These are phyloP conservation scores for Puccinia horiana DNA, from an alignment of 1,284 basidiomycete species.

Conservation along the genomic window DNA sequence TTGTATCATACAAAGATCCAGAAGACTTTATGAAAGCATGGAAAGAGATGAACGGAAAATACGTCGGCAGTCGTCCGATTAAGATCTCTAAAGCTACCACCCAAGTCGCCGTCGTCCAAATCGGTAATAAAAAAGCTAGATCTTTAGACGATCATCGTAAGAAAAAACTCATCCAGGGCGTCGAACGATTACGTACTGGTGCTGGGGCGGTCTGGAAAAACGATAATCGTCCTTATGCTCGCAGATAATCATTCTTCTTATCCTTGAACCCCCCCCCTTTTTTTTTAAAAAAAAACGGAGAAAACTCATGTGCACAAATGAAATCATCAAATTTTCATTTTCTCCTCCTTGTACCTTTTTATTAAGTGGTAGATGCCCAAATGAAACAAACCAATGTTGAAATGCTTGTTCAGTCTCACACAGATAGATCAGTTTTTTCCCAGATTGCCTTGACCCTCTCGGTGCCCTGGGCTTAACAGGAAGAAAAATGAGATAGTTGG, in stretches of 20 bases:
- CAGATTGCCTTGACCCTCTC: too few species aligned
- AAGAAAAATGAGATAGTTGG: too few species aligned
- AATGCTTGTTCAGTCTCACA: too few species aligned
- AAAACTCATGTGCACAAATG: neutral
- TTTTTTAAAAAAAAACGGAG: neutral
- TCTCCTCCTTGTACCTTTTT: neutral
- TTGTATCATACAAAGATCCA: conserved; percentile 95
- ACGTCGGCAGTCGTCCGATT: conserved; percentile 91
- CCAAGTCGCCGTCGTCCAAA: conserved; percentile 83
- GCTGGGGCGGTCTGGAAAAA: conserved; percentile 50
- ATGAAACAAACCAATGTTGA: too few species aligned
- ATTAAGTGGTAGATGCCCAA: too few species aligned
- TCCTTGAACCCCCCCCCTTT: neutral
- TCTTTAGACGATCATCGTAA: conserved; percentile 38
- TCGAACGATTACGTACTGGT: conserved; percentile 47
- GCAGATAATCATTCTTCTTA: conserved; percentile 25
- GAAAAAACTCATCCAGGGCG: conserved; percentile 49
- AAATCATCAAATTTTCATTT: neutral
- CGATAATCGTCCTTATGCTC: conserved; percentile 49
- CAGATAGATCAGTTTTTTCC: too few species aligned
- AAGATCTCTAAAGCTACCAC: conserved; percentile 82
- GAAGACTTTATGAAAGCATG: conserved; percentile 97
- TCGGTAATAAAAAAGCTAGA: conserved; percentile 79
- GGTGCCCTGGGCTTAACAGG: too few species aligned
- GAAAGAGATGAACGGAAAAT: conserved; percentile 99